These are phyloP conservation scores for Lumnitzera racemosa DNA, from an alignment of 345 rosid species.

Conservation along the genomic window DNA sequence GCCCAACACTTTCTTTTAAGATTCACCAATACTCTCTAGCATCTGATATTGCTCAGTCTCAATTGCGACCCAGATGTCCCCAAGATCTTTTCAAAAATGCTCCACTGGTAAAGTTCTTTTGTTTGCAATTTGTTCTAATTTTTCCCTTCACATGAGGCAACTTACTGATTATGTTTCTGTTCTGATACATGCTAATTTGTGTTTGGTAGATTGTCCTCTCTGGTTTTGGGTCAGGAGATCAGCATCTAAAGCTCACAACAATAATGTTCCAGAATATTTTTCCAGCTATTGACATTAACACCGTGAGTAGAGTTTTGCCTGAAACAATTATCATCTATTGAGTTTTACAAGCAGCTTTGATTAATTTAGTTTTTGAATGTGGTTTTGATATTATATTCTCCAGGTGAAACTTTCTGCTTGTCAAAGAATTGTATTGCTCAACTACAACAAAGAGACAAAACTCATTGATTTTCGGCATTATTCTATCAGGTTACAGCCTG, in stretches of 20 bases:
- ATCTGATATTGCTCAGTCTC: slow-evolving; percentile 74
- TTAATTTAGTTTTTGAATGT: slow-evolving; percentile 11
- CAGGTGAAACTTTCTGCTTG: slow-evolving; percentile 92
- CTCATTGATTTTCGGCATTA: slow-evolving; percentile 85
- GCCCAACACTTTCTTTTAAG: slow-evolving; percentile 84
- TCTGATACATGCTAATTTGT: too few species aligned
- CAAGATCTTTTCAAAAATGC: slow-evolving; percentile 79
- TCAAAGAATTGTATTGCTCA: slow-evolving; percentile 84
- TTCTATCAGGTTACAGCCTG: slow-evolving; percentile 83
- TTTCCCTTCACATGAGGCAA: too few species aligned
- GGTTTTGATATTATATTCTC: slow-evolving; percentile 16
- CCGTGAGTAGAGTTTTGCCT: slow-evolving; percentile 38
- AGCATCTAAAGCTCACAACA: slow-evolving; percentile 78
- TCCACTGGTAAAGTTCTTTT: slow-evolving; percentile 55
- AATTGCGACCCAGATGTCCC: slow-evolving; percentile 83
- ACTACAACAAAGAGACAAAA: slow-evolving; percentile 83
- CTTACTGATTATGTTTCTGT: too few species aligned
- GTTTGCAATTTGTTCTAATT: too few species aligned
- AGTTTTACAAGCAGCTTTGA: background rate
- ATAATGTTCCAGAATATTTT: slow-evolving; percentile 95
- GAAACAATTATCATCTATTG: background rate
- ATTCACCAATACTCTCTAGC: slow-evolving; percentile 72
- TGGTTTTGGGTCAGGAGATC: slow-evolving; percentile 81
- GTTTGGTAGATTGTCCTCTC: slow-evolving; percentile 82
- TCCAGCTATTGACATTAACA: slow-evolving; percentile 85